These are phyloP conservation scores for Erythrobasidium yunnanense DNA, from an alignment of 768 basidiomycete species.

Conservation along the genomic window DNA sequence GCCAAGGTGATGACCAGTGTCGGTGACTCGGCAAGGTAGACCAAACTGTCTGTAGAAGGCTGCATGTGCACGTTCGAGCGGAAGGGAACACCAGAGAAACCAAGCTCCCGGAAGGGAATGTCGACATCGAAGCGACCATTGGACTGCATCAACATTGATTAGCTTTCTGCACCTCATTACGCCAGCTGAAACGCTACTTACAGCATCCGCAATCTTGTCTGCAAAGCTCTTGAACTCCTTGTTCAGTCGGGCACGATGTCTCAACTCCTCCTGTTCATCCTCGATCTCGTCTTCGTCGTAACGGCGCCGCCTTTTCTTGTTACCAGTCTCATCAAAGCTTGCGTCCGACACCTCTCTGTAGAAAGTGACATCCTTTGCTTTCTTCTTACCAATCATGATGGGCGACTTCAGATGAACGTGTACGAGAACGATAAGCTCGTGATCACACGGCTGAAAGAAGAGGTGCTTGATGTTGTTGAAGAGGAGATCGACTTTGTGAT, in stretches of 20 bases:
- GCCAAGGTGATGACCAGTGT: constrained; percentile 88
- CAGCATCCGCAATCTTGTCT: constrained; percentile 81
- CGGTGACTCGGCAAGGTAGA: constrained; percentile 86
- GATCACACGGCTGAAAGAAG: constrained; percentile 97
- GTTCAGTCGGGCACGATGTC: constrained; percentile 75
- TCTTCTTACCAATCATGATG: constrained; percentile 98
- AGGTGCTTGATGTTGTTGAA: constrained; percentile 97
- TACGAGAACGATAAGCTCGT: constrained; percentile 84
- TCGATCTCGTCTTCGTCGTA: constrained; percentile 94
- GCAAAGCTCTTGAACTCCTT: constrained; percentile 89
- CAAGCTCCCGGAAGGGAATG: constrained; percentile 91
- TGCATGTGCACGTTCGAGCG: constrained; percentile 86
- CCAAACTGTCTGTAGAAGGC: constrained; percentile 91
- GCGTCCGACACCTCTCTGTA: constrained; percentile 95
- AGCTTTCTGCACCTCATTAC: background rate
- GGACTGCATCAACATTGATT: constrained; percentile 46
- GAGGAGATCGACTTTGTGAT: constrained; percentile 80
- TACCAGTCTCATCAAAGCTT: constrained; percentile 98
- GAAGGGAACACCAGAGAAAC: constrained; percentile 83
- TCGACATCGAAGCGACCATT: constrained; percentile 85
- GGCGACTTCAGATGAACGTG: constrained; percentile 88
- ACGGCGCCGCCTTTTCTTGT: constrained; percentile 88
- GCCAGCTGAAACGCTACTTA: constrained; percentile 43
- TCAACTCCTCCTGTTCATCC: constrained; percentile 93
- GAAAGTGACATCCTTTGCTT: constrained; percentile 94